phyloP scores from a whole-genome alignment of 345 rosid species.

The Nasturtium officinale region DNA sequence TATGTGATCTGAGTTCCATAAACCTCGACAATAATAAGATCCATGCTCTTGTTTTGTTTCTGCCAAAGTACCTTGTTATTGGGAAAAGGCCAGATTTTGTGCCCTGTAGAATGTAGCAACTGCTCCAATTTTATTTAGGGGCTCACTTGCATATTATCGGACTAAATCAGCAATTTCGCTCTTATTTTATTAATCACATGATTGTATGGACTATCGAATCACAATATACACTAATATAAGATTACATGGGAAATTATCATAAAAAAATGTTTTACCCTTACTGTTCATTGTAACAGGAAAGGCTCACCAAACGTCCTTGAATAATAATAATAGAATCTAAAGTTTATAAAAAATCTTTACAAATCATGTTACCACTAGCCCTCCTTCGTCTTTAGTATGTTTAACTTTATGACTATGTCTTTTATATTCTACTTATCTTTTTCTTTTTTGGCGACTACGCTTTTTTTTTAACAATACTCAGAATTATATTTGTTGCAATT shows the following conservation, averaged over 20 bases:
- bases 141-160: neutral
- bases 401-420: neutral
- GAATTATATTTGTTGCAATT: neutral
- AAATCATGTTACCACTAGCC: neutral
- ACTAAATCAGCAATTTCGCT: neutral
- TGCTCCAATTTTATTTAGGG: neutral
- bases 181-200: no score
- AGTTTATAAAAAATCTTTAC: neutral
- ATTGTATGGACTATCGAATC: neutral
- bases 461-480: neutral
- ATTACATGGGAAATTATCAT: no score
- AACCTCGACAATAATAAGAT: neutral
- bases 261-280: neutral
- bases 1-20: slow-evolving; percentile 28
- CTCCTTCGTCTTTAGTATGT: neutral
- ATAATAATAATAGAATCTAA: no score
- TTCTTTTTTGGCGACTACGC: neutral
- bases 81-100: neutral
- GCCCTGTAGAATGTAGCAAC: neutral
- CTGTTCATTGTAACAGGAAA: neutral
- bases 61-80: neutral
- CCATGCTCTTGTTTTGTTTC: neutral
- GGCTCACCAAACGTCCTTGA: neutral
- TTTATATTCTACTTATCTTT: no score
- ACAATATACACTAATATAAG: neutral